These are phyloP conservation scores for Phtheirospermum japonicum DNA, from an alignment of 257 asterid genomes.

Conservation along the genomic window DNA sequence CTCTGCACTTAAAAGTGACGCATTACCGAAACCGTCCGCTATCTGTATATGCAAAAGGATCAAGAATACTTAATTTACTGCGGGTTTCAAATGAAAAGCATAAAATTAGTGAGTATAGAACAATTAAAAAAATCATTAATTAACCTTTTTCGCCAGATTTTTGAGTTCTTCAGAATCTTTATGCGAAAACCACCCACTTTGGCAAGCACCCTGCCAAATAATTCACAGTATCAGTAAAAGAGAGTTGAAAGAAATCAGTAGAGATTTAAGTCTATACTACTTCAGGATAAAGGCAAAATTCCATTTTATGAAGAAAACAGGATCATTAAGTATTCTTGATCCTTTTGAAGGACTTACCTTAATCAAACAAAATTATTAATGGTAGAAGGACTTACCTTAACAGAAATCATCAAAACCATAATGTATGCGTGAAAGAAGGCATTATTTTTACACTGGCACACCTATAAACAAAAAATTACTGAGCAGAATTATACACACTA, in stretches of 20 bases:
- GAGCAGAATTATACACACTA: constrained; percentile 12
- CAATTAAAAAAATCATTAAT: constrained; percentile 3
- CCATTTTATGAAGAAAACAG: constrained; percentile 1
- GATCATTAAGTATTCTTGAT: too few relatives aligned
- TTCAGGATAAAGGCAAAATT: not conserved
- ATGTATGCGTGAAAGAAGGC: constrained; percentile 42
- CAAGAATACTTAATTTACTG: constrained; percentile 1
- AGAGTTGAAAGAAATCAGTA: not conserved
- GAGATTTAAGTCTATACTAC: constrained; percentile 1
- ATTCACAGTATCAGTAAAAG: constrained; percentile 17
- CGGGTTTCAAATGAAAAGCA: constrained; percentile 8
- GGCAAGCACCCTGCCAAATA: constrained; percentile 59
- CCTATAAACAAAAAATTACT: constrained; percentile 30
- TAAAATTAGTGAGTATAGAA: not conserved
- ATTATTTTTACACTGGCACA: constrained; percentile 43
- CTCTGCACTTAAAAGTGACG: constrained; percentile 35
- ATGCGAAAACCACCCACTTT: constrained; percentile 62
- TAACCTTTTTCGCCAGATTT: constrained; percentile 50
- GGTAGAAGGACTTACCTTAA: constrained; percentile 48
- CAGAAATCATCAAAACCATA: constrained; percentile 74
- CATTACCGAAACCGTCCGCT: constrained; percentile 39
- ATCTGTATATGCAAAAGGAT: constrained; percentile 31
- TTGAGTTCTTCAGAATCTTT: constrained; percentile 53
- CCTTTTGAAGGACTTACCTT: too few relatives aligned
- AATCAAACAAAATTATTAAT: not conserved